Conservation (phyloP, 2,329 filamentous ascomycete species). For the Colletotrichum plurivorum region DNA sequence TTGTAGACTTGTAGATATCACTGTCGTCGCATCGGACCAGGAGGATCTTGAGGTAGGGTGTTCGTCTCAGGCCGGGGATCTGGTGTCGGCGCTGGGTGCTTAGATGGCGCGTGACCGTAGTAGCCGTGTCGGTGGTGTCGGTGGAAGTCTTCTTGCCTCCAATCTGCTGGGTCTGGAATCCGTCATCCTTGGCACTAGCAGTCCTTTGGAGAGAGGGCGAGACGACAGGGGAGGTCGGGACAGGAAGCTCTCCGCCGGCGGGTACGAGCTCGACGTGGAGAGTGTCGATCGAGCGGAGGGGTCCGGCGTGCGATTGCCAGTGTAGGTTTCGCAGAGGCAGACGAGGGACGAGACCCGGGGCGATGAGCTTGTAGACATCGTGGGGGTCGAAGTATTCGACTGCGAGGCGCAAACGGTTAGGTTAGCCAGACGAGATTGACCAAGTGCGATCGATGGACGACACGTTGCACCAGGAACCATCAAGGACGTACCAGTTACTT, state of each 20-base stretch:
- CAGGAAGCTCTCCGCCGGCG: slow-evolving; percentile 60
- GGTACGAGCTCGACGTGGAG: slow-evolving; percentile 91
- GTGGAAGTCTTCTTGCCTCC: slow-evolving; percentile 54
- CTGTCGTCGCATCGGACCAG: slow-evolving; percentile 95
- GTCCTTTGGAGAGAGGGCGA: slow-evolving; percentile 48
- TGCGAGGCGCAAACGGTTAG: slow-evolving; percentile 52
- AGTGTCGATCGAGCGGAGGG: slow-evolving; percentile 92
- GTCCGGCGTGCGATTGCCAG: slow-evolving; percentile 95
- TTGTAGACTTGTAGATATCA: slow-evolving; percentile 88
- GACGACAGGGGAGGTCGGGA: slow-evolving; percentile 50
- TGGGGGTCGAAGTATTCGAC: slow-evolving; percentile 98
- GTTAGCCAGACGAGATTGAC: neutral
- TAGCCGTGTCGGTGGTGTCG: slow-evolving; percentile 54
- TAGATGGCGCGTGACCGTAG: slow-evolving; percentile 43
- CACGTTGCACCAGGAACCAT: neutral
- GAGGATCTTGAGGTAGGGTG: slow-evolving; percentile 93
- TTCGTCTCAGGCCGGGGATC: slow-evolving; percentile 92
- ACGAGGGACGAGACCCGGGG: slow-evolving; percentile 81
- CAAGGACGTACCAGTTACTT: slow-evolving; percentile 76
- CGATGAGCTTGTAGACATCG: slow-evolving; percentile 86
- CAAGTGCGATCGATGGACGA: slow-evolving; percentile 1
- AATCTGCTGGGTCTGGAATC: slow-evolving; percentile 71
- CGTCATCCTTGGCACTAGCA: slow-evolving; percentile 64
- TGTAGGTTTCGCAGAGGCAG: slow-evolving; percentile 92
- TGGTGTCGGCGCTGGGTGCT: slow-evolving; percentile 83